Conservation (phyloP, 169 alveolate genomes). For the Eimeria praecox region DNA sequence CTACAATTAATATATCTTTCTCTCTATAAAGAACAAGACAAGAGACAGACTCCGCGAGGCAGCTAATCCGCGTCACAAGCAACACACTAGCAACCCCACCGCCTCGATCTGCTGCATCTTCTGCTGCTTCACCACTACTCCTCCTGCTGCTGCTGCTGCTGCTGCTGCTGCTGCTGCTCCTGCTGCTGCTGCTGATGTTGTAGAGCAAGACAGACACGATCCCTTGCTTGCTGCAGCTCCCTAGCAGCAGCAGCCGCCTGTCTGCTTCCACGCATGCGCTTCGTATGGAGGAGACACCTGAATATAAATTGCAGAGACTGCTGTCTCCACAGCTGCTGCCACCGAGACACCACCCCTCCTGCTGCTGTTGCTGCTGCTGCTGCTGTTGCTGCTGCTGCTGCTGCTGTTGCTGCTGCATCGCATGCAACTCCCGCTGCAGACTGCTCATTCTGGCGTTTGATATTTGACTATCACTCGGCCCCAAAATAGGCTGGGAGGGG, state of each 20-base stretch:
- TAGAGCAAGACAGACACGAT: constrained; percentile 34
- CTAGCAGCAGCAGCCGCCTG: constrained; percentile 56
- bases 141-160: constrained; percentile 43
- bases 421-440: neutral
- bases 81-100: neutral
- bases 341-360: neutral
- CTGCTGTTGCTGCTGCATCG: constrained; percentile 57
- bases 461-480: neutral
- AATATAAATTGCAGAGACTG: neutral
- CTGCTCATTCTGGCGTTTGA: no score
- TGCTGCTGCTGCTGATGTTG: constrained; percentile 34
- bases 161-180: constrained; percentile 56
- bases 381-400: constrained; percentile 44
- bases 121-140: neutral
- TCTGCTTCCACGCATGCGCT: constrained; percentile 40
- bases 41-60: constrained; percentile 63
- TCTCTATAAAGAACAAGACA: neutral
- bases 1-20: constrained; percentile 14
- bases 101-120: neutral
- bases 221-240: constrained; percentile 59
- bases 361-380: constrained; percentile 71
- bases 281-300: constrained; percentile 54
- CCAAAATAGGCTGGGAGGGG: neutral
- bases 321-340: constrained; percentile 22
- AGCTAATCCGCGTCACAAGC: neutral